Conservation (phyloP, 495 filamentous ascomycete genomes). For the Aspergillus steynii region DNA sequence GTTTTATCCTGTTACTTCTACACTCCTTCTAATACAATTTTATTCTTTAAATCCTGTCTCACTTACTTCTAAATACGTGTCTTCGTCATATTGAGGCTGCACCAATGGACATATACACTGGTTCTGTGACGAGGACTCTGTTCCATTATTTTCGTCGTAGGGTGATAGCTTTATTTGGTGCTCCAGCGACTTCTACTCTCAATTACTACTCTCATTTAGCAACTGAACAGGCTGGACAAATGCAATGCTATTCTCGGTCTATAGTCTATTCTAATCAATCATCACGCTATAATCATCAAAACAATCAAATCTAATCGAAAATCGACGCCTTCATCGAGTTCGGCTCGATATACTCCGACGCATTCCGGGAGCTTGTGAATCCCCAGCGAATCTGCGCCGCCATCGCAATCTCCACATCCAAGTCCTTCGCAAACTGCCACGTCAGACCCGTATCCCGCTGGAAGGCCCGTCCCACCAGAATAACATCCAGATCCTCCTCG, state of each 20-base stretch:
- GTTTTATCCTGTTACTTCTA: too few species aligned
- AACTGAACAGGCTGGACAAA: too few species aligned
- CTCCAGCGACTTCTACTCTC: too few species aligned
- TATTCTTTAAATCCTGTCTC: too few species aligned
- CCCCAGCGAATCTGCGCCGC: constrained; percentile 71
- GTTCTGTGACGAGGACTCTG: too few species aligned
- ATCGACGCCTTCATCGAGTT: constrained; percentile 38
- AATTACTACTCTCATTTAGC: too few species aligned
- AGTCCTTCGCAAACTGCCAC: constrained; percentile 67
- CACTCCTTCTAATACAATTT: too few species aligned
- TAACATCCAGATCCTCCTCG: constrained; percentile 57
- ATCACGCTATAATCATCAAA: background rate
- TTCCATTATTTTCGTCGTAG: too few species aligned
- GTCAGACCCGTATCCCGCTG: constrained; percentile 69
- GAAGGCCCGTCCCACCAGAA: constrained; percentile 63
- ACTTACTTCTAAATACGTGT: too few species aligned
- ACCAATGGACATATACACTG: too few species aligned
- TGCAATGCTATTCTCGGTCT: background rate
- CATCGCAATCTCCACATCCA: constrained; percentile 60
- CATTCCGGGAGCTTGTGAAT: constrained; percentile 39
- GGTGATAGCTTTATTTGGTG: too few species aligned
- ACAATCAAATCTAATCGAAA: constrained; percentile 26
- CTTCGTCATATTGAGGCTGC: too few species aligned
- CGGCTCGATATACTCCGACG: constrained; percentile 38
- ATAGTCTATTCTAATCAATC: background rate